These are phyloP conservation scores for Botrytis fabae DNA, from an alignment of 2,329 filamentous ascomycete genomes.

Conservation along the genomic window DNA sequence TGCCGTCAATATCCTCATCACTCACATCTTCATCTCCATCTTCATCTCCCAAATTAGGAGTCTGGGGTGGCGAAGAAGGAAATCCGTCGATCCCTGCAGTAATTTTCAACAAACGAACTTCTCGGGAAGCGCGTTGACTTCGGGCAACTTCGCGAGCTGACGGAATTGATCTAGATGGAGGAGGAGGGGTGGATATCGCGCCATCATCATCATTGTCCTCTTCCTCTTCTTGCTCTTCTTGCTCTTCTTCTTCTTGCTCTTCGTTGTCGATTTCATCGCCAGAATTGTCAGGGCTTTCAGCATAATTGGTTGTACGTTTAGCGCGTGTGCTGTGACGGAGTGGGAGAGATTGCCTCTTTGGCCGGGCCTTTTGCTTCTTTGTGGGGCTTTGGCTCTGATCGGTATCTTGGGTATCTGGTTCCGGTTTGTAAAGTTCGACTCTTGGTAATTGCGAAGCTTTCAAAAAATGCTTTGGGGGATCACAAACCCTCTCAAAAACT, in stretches of 20 bases:
- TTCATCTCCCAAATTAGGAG: constrained; percentile 9
- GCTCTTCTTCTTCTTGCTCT: constrained; percentile 23
- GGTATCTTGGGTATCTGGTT: background rate
- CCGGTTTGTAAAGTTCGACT: background rate
- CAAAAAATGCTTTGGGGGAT: constrained; percentile 37
- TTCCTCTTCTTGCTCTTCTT: constrained; percentile 9
- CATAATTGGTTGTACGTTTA: constrained; percentile 31
- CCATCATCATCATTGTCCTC: constrained; percentile 23
- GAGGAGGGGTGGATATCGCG: constrained; percentile 1
- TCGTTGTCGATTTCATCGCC: constrained; percentile 18
- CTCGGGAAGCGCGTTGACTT: constrained; percentile 29
- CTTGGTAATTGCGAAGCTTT: constrained; percentile 20
- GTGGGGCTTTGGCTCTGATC: constrained; percentile 27
- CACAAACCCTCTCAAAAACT: constrained; percentile 59
- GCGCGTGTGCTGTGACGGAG: constrained; percentile 27
- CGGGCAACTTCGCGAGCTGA: constrained; percentile 22
- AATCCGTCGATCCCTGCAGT: constrained; percentile 35
- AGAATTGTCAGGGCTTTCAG: constrained; percentile 33
- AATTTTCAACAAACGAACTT: constrained; percentile 34
- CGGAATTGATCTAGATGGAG: background rate
- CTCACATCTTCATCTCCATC: constrained; percentile 24
- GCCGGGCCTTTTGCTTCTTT: constrained; percentile 19
- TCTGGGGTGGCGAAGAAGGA: constrained; percentile 26
- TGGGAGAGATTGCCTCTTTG: constrained; percentile 2
- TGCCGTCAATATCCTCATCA: constrained; percentile 29